Conservation (phyloP, 805 yeast genomes). For the Hanseniaspora nectarophila region DNA sequence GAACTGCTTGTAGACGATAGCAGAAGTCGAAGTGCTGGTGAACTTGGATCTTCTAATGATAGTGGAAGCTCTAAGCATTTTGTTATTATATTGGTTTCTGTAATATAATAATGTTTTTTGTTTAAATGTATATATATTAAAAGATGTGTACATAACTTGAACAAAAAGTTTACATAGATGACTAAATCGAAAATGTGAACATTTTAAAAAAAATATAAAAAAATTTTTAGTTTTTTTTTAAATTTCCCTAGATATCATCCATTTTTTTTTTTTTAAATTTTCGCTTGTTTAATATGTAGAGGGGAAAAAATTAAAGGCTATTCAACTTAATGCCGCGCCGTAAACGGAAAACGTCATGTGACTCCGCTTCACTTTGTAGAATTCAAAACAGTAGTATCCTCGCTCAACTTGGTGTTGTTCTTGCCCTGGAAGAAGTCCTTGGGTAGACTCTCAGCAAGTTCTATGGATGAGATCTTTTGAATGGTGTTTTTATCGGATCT, state of each 20-base stretch:
- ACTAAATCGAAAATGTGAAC: neutral
- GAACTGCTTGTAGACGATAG: conserved; percentile 83
- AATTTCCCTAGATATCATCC: neutral
- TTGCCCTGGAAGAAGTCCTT: conserved; percentile 11
- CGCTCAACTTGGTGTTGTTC: neutral
- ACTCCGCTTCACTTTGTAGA: neutral
- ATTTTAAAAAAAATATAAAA: no score
- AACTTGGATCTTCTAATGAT: conserved; percentile 12
- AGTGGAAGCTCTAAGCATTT: conserved; percentile 1
- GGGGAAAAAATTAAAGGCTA: neutral
- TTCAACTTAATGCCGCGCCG: neutral
- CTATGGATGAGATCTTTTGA: conserved; percentile 1
- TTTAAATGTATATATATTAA: no score
- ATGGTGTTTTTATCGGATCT: neutral
- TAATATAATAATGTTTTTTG: neutral
- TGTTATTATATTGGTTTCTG: neutral
- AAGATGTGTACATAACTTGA: no score
- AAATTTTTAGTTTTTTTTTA: no score
- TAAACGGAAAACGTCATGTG: neutral
- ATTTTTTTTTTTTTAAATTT: no score
- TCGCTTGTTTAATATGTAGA: no score
- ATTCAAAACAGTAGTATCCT: neutral
- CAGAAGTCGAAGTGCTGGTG: conserved; percentile 66
- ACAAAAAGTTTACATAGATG: neutral
- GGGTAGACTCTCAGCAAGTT: conserved; percentile 8